Evolutionary conservation across 2,329 filamentous ascomycete species (phyloP), one percentile per base, ranked within the genome.

Genomic region (Metarhizium humberi): DNA sequence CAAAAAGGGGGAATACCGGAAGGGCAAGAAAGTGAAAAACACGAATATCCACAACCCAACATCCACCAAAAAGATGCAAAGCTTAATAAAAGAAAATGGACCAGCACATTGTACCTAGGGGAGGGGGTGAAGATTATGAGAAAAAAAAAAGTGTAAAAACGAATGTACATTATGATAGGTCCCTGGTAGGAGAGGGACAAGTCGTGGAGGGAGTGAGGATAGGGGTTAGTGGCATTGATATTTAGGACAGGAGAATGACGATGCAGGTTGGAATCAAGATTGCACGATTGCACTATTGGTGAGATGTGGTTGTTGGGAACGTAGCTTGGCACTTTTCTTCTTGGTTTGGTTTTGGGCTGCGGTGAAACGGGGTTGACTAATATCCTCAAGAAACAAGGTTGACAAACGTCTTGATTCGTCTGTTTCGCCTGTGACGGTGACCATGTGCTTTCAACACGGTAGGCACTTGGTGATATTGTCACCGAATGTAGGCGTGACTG

Each of bases 201-300:
- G 18, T 46, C 10, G 43, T 18, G 11, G 10, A 30, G 13, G 45
- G 25, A 30, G 14, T n/a, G 20, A 14, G 20, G 4, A 29, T 38
- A 47, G 40, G 32, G 11, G 30, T 40, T 38, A 34, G 38, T 36
- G 36, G 53, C 47, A 40, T 30, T 48, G 45, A n/a, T 29, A 48
- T 30, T 48, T 30, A 48, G 25, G 45, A 45, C 16, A 29, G 42
- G 34, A 51, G 50, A 51, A 51, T 43, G 34, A 18, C 42, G 48
- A 51, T 52, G 45, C 54, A 53, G 50, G 50, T 56, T 56, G 54
- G 51, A 50, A 50, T 32, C 45, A 49, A 52, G 54, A 55, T 52
- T 55, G 49, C 43, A 54, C 45, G 20, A 13, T 30, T 48, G 45
- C 38, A 40, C 32, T 11, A 8, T 8, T 34, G 32, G 43, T 46